Base-by-base conservation (phyloP, 345 rosid species). In the Carallia brachiata region DNA sequence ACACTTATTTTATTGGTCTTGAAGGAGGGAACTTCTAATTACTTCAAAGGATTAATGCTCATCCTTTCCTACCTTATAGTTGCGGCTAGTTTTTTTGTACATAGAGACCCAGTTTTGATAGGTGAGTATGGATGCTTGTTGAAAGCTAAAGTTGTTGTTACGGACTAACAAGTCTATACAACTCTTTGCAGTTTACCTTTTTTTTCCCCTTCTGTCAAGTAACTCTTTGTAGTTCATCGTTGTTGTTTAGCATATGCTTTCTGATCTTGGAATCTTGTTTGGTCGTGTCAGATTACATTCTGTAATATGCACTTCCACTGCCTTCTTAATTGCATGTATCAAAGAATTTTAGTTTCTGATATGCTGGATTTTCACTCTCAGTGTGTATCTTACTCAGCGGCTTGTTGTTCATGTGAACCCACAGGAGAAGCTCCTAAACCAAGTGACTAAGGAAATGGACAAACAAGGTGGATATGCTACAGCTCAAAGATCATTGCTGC, bases 1-100 rank as follows among this genome's bases (percentile, higher is more conserved):
- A 68, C 63, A 68, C 52, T 30, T 68, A 4, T 30, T 57, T 7
- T 37, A 63, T 39, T 61, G 66, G 5, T 17, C 40, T 70, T 70
- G 71, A 62, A 68, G 71, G 71, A 68, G 40, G 71, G 73, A 70
- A 70, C 73, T 19, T 70, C 73, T 19, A 70, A 70, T 59, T 70
- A 61, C 73, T 70, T 70, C 7, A 70, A 70, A 70, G 73, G 73
- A 61, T 19, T 70, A 52, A 70, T 70, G 73, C 73, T 70, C 52
- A 61, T 70, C 36, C 32, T 70, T 34, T 70, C 60, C 66, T 70
- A 70, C 73, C 52, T 70, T 27, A 70, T 70, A 61, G 60, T 70
- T 50, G 66, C 66, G 32, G 73, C 73, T 52, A 70, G 73, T 61
- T 70, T 70, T 65, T 70, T 61, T 15, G 67, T 70, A 34, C 73